Conservation (phyloP, 805 yeast species). For the Myxozyma sirexii region DNA sequence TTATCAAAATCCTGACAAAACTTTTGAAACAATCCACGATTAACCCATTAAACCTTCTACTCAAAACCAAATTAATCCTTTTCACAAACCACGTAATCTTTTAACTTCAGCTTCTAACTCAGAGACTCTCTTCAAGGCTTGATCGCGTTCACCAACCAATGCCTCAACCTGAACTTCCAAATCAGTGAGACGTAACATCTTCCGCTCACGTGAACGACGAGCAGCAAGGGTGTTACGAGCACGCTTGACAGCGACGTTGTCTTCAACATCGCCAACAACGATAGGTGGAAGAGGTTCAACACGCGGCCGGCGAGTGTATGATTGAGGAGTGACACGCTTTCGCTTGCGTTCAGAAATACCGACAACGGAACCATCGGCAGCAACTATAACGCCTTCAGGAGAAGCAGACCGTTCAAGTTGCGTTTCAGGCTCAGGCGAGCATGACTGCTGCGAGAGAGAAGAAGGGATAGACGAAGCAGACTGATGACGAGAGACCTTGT, state of each 20-base stretch:
- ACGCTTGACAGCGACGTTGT: slow-evolving; percentile 78
- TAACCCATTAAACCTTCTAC: not conserved
- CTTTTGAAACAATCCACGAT: no score
- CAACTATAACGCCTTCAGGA: slow-evolving; percentile 27
- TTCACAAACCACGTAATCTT: slow-evolving; percentile 14
- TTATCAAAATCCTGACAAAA: not conserved
- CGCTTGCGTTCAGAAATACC: slow-evolving; percentile 34
- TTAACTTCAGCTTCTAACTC: slow-evolving; percentile 28
- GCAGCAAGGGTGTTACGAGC: slow-evolving; percentile 96
- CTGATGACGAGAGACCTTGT: not conserved
- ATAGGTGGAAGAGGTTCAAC: slow-evolving; percentile 67
- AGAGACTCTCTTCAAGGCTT: slow-evolving; percentile 12
- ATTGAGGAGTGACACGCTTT: slow-evolving; percentile 30
- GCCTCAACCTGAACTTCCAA: slow-evolving; percentile 76
- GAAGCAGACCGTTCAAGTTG: slow-evolving; percentile 14
- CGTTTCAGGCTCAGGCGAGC: no score
- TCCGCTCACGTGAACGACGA: slow-evolving; percentile 90
- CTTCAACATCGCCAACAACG: slow-evolving; percentile 54
- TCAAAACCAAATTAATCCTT: not conserved
- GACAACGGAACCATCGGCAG: slow-evolving; percentile 31
- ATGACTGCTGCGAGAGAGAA: not conserved
- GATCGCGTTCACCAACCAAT: slow-evolving; percentile 42
- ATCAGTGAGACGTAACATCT: slow-evolving; percentile 83
- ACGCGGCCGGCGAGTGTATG: slow-evolving; percentile 36
- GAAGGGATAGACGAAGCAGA: not conserved